A percentile compares a stretch with the other conserved stretches of the same genome.
These are phyloP conservation scores for Aegilops sharonensis DNA, from an alignment of 176 grass and related monocot genomes.

Conservation along the genomic window DNA sequence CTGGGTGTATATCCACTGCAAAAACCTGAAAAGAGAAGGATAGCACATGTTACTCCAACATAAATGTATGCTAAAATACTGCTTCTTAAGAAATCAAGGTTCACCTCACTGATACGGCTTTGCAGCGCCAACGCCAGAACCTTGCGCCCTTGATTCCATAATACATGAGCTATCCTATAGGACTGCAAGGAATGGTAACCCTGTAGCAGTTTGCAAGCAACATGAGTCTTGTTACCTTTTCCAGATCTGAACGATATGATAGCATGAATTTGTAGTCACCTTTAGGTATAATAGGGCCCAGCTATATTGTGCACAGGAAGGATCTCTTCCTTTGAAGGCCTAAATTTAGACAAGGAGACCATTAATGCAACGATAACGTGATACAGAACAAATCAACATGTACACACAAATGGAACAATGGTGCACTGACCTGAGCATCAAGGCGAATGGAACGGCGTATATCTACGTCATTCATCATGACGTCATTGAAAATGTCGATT, in stretches of 20 bases:
- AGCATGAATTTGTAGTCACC: slow-evolving; percentile 29
- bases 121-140: slow-evolving; percentile 94
- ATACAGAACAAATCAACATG: slow-evolving; percentile 4
- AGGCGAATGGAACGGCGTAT: slow-evolving; percentile 83
- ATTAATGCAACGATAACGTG: neutral
- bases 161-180: slow-evolving; percentile 87
- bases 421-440: slow-evolving; percentile 79
- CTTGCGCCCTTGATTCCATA: slow-evolving; percentile 95
- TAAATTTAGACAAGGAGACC: slow-evolving; percentile 35
- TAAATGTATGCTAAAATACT: slow-evolving; percentile 13
- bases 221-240: neutral
- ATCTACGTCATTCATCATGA: slow-evolving; percentile 79
- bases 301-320: slow-evolving; percentile 90
- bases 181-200: slow-evolving; percentile 97
- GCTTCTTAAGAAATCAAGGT: slow-evolving; percentile 22
- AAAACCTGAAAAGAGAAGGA: slow-evolving; percentile 68
- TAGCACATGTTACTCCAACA: slow-evolving; percentile 12
- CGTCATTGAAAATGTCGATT: slow-evolving; percentile 94
- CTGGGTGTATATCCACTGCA: slow-evolving; percentile 99
- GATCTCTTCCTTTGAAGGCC: slow-evolving; percentile 97
- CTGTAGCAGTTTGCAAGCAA: slow-evolving; percentile 40
- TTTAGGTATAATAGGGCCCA: slow-evolving; percentile 96
- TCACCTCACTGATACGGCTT: slow-evolving; percentile 97
- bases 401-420: neutral
- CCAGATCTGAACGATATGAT: neutral